Conservation (phyloP, 257 asterid species). For the Penstemon barbatus region DNA sequence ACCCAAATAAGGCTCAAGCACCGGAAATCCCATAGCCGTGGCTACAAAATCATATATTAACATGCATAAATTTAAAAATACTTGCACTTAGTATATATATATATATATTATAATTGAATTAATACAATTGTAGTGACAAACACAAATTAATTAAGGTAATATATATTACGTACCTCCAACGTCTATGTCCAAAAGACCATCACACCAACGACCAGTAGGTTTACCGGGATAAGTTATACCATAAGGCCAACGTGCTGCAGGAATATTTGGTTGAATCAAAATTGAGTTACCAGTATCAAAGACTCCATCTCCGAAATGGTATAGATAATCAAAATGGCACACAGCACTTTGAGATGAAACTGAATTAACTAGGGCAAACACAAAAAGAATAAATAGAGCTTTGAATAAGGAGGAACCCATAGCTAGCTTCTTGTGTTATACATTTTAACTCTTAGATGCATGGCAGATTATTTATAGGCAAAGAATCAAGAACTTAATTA, state of each 20-base stretch:
- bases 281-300: constrained; percentile 17
- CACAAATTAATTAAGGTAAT: not conserved
- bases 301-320: constrained; percentile 22
- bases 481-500: too few species aligned
- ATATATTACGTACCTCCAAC: not conserved
- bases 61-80: not conserved
- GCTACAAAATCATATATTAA: constrained; percentile 22
- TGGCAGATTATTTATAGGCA: too few species aligned
- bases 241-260: constrained; percentile 11
- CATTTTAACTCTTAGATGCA: too few species aligned
- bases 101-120: too few species aligned
- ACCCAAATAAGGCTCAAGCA: constrained; percentile 27
- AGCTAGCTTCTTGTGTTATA: not conserved
- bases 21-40: constrained; percentile 27
- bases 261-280: constrained; percentile 1
- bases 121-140: too few species aligned
- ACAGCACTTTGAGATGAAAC: not conserved
- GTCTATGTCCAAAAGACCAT: constrained; percentile 22
- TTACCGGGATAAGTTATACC: constrained; percentile 10
- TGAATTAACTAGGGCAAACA: not conserved
- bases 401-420: constrained; percentile 1
- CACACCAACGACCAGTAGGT: constrained; percentile 17
- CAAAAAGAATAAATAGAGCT: not conserved
- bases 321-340: constrained; percentile 16
- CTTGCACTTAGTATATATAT: too few species aligned